phyloP scores from a whole-genome alignment of 2,329 filamentous ascomycete genomes.

The Lecanicillium sp. region DNA sequence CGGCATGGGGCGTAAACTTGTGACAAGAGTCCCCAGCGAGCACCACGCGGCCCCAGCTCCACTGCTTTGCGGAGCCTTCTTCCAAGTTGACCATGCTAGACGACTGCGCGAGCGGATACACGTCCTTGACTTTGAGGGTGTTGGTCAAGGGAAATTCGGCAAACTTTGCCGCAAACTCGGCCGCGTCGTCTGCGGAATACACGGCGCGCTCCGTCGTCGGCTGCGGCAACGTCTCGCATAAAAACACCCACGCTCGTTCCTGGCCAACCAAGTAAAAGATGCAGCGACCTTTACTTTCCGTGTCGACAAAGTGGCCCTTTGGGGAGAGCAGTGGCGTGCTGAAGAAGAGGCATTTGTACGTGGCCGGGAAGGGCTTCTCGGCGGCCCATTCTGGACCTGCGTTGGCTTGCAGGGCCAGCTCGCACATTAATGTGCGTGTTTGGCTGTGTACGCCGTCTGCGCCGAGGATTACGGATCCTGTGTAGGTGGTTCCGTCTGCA shows the following conservation, averaged over 20 bases:
- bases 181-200: constrained; percentile 17
- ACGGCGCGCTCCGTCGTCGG: constrained; percentile 14
- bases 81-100: constrained; percentile 18
- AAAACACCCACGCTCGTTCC: constrained; percentile 18
- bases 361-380: constrained; percentile 9
- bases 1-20: constrained; percentile 22
- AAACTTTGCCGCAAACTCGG: constrained; percentile 15
- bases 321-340: constrained; percentile 6
- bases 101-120: constrained; percentile 10
- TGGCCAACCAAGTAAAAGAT: constrained; percentile 18
- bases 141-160: constrained; percentile 16
- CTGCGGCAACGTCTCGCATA: constrained; percentile 18
- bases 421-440: constrained; percentile 23
- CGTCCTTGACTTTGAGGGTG: constrained; percentile 13
- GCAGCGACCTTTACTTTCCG: constrained; percentile 14
- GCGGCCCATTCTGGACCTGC: neutral
- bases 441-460: constrained; percentile 32
- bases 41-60: constrained; percentile 19
- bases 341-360: constrained; percentile 19
- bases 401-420: constrained; percentile 13
- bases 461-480: constrained; percentile 29
- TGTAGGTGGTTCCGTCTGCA: constrained; percentile 22
- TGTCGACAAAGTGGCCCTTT: constrained; percentile 10
- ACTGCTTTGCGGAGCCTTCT: constrained; percentile 19
- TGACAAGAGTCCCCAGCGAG: constrained; percentile 22